Percentiles rank a stretch among this genome's conserved stretches.
Conservation (phyloP, 1,284 basidiomycete species). For the Acaromyces ingoldii region DNA sequence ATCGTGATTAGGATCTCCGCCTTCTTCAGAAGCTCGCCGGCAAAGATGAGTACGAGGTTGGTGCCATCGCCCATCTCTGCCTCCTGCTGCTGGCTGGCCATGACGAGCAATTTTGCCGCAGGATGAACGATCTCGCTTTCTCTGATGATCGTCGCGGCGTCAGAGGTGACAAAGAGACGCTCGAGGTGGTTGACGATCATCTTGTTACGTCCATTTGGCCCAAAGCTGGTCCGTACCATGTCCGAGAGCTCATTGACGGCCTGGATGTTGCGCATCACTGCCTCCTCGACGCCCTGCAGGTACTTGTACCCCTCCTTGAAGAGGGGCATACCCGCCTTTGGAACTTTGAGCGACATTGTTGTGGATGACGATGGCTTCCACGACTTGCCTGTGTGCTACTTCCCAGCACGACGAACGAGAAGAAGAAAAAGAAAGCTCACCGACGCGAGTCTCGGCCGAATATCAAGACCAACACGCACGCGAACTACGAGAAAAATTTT, state of each 20-base stretch:
- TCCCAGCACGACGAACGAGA: neutral
- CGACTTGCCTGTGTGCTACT: too few relatives aligned
- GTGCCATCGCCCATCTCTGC: conserved; percentile 96
- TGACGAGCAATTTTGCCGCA: conserved; percentile 91
- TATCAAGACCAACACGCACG: too few relatives aligned
- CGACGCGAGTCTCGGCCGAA: too few relatives aligned
- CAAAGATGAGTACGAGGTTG: conserved; percentile 90
- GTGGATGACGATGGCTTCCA: too few relatives aligned
- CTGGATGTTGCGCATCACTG: conserved; percentile 79
- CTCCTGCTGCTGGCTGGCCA: conserved; percentile 96
- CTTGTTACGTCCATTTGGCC: conserved; percentile 69
- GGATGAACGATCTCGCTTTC: conserved; percentile 98
- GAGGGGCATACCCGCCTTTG: conserved; percentile 59
- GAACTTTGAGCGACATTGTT: conserved; percentile 92
- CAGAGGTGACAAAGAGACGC: conserved; percentile 91
- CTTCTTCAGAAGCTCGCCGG: conserved; percentile 90
- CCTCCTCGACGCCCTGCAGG: conserved; percentile 84
- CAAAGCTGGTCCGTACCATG: conserved; percentile 91
- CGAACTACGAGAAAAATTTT: too few relatives aligned
- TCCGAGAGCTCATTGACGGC: conserved; percentile 90
- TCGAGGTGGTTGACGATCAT: conserved; percentile 67
- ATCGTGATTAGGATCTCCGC: conserved; percentile 88
- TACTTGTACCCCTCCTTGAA: conserved; percentile 73
- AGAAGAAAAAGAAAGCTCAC: neutral
- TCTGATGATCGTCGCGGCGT: conserved; percentile 96